Evolutionary conservation across 768 basidiomycete species (phyloP).

Genomic region (Guyanaporus albipodus): DNA sequence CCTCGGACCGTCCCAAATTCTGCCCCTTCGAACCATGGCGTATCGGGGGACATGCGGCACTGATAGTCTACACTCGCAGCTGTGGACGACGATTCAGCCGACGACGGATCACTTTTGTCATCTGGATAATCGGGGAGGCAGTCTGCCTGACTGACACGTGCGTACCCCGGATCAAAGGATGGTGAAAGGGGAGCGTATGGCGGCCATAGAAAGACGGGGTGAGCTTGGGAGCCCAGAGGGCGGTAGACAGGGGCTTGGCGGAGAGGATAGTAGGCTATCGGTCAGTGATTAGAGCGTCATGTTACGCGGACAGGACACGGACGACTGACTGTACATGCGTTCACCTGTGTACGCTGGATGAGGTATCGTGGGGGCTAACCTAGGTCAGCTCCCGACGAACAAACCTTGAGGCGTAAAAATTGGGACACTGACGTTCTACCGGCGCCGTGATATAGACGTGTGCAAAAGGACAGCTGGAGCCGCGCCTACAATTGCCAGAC

Average conservation of each 20-base stretch:
- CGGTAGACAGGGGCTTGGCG: slow-evolving; percentile 19
- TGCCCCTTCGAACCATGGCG: not conserved
- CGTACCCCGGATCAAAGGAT: slow-evolving; percentile 17
- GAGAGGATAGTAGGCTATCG: slow-evolving; percentile 17
- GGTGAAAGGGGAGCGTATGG: slow-evolving; percentile 29
- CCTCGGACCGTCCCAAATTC: slow-evolving; percentile 1
- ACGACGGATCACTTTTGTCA: slow-evolving; percentile 26
- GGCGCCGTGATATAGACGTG: slow-evolving; percentile 13
- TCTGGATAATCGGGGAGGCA: slow-evolving; percentile 17
- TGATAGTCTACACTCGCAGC: slow-evolving; percentile 11
- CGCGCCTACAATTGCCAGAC: slow-evolving; percentile 26
- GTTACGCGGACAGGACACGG: not conserved
- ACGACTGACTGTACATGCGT: slow-evolving; percentile 18
- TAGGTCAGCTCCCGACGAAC: slow-evolving; percentile 9
- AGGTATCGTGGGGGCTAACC: slow-evolving; percentile 7
- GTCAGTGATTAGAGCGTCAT: slow-evolving; percentile 1
- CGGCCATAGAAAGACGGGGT: slow-evolving; percentile 22
- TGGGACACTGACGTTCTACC: slow-evolving; percentile 15
- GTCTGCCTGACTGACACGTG: slow-evolving; percentile 6
- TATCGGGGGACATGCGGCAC: slow-evolving; percentile 5
- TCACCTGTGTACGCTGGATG: slow-evolving; percentile 12
- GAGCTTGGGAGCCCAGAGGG: slow-evolving; percentile 11
- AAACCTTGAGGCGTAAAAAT: not conserved
- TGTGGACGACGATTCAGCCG: slow-evolving; percentile 19
- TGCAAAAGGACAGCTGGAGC: slow-evolving; percentile 24